phyloP scores from a whole-genome alignment of 2,329 filamentous ascomycete genomes.

The Aspergillus sp. region DNA sequence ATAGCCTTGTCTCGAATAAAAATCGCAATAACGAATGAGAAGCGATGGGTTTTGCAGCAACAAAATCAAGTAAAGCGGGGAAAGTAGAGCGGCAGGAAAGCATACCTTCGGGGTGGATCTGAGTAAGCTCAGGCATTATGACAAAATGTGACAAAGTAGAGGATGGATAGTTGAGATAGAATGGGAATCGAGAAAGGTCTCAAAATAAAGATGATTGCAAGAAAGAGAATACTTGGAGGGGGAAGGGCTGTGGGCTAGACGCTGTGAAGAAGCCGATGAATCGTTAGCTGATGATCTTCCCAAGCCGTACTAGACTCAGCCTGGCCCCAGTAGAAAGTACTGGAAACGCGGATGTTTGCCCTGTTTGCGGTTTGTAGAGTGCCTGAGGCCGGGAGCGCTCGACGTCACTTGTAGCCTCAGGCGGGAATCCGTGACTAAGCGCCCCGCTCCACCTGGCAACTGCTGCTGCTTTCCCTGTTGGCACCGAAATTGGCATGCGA shows the following conservation, averaged over 20 bases:
- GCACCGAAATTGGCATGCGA: constrained; percentile 1
- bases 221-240: constrained; percentile 1
- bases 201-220: constrained; percentile 7
- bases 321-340: constrained; percentile 33
- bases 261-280: no score
- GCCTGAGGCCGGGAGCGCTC: constrained; percentile 16
- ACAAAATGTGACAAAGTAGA: not conserved
- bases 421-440: constrained; percentile 3
- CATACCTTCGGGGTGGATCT: constrained; percentile 45
- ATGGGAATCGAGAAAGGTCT: not conserved
- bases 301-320: constrained; percentile 5
- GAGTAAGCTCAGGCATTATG: constrained; percentile 23
- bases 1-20: no score
- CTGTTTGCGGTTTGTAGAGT: constrained; percentile 21
- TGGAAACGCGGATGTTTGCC: constrained; percentile 33
- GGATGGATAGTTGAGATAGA: no score
- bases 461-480: constrained; percentile 1
- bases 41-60: not conserved
- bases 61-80: constrained; percentile 19
- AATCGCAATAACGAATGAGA: not conserved
- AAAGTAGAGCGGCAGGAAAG: constrained; percentile 18
- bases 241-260: not conserved
- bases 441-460: not conserved
- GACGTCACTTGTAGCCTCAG: constrained; percentile 5
- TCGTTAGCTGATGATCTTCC: constrained; percentile 19